Evolutionary conservation across 2,329 filamentous ascomycete genomes (phyloP), one percentile per base, ranked within the genome.

Genomic region (Chrysoporthe deuterocubensis): DNA sequence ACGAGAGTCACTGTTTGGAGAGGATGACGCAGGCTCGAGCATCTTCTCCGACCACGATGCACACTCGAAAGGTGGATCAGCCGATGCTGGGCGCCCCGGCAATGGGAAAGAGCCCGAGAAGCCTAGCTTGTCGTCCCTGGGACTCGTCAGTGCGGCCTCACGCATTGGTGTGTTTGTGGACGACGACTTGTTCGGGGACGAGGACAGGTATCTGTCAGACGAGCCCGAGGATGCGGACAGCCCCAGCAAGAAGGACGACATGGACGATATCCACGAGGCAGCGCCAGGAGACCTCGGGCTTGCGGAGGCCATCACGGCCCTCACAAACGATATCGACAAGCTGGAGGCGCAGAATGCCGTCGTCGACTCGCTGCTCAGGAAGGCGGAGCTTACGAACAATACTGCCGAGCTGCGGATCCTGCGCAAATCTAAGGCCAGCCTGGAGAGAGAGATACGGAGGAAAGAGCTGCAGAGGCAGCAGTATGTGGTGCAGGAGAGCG

Each of bases 391-490:
- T 64, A 99, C 96, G 1, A 99, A 99, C 77, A 99, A 99, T 76
- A 94, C 91, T 16, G 93, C 95, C 1, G 96, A 99, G 78, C 78
- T 99, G 64, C 88, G 96, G 44, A 98, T 99, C 70, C 79, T 99
- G 62, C 89, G 91, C 65, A 99, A 99, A 78, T 97, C 94, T 0
- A 97, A 96, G 78, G 90, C 94, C 43, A 99, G 96, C 78, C 82
- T 99, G 67, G 92, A 97, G 75, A 87, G 96, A 72, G 96, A 99
- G 78, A 94, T 98, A 65, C 88, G 93, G 67, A 89, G 94, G 44
- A 99, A 98, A 77, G 95, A 98, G 78, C 87, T 99, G 75, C 96
- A 99, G 77, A 88, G 94, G 64, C 96, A 97, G 78, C 96, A 99
- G 77, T 99, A 99, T 74, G 93, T 97, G 58, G 89, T 98, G 8